Base-by-base conservation (phyloP, 179 eudicot species). In the Dionaea muscipula region DNA sequence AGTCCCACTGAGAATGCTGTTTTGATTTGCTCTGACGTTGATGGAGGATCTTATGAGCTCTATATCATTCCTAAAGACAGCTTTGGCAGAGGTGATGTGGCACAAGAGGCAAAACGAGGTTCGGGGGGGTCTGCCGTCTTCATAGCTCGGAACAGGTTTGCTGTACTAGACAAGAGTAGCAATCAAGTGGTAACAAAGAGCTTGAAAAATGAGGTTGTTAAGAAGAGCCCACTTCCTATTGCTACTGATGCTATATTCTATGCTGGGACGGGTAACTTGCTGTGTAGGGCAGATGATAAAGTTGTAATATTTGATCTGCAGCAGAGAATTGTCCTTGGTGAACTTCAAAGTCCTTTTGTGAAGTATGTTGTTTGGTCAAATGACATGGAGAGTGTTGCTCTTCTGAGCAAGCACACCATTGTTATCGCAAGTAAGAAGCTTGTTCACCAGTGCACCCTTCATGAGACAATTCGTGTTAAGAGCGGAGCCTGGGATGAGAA, bases 401-500 rank as follows among this genome's bases (percentile, higher is more conserved):
- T 90, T 76, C 76, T 90, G 24, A 86, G 95, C 75, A 90, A 90
- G 67, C 97, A 90, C 45, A 78, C 79, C 9, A 78, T 90, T 28
- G 85, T 90, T 55, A 81, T 90, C 57, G 90, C 97, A 60, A 89
- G 66, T 63, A 90, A 86, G 57, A 80, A 41, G 69, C 95, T 90
- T 33, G 84, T 75, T 60, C 97, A 86, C 59, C 85, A 80, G 44
- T 90, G 95, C 81, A 90, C 94, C 58, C 74, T 75, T 53, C 80
- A 75, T 23, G 76, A 75, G 59, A 75, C 77, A 18, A 90, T 86
- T 65, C 95, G 97, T 45, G 90, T 86, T 13, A 90, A 90, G 77
- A 86, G 97, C 57, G 97, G 97, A 51, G 84, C 85, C 28, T 90
- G 97, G 97, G 94, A 86, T 68, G 97, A 86, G 56, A 86, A 83